These are phyloP conservation scores for Quercus phellos DNA, from an alignment of 331 rosid genomes.

Conservation along the genomic window DNA sequence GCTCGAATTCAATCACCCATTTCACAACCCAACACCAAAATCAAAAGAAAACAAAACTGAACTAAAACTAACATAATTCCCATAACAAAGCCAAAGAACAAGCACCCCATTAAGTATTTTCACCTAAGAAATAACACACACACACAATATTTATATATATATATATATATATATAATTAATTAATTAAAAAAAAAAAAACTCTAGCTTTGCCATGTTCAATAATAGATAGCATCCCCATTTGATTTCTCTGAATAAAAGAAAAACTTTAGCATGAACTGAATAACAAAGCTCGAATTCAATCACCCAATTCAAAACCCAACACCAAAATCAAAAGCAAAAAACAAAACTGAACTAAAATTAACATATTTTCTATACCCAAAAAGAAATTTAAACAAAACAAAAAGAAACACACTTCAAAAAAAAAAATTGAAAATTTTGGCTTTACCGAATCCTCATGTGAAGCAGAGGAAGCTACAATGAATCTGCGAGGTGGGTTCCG, in stretches of 20 bases:
- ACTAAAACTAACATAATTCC: not conserved
- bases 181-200: not conserved
- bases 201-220: not conserved
- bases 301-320: not conserved
- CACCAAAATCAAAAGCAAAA: not conserved
- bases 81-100: not conserved
- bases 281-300: not conserved
- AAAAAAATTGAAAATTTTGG: not conserved
- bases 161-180: too few relatives aligned
- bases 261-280: not conserved
- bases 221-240: not conserved
- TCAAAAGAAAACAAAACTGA: not conserved
- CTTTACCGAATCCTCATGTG: conserved; percentile 69
- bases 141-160: too few relatives aligned
- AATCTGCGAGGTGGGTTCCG: conserved; percentile 31
- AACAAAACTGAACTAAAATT: not conserved
- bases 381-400: not conserved
- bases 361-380: too few relatives aligned
- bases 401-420: not conserved
- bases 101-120: not conserved
- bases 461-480: conserved; percentile 37
- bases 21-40: not conserved
- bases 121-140: not conserved
- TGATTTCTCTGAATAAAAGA: not conserved
- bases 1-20: not conserved